Conservation (phyloP, 208 protist species). For the Trypanosoma avium region DNA sequence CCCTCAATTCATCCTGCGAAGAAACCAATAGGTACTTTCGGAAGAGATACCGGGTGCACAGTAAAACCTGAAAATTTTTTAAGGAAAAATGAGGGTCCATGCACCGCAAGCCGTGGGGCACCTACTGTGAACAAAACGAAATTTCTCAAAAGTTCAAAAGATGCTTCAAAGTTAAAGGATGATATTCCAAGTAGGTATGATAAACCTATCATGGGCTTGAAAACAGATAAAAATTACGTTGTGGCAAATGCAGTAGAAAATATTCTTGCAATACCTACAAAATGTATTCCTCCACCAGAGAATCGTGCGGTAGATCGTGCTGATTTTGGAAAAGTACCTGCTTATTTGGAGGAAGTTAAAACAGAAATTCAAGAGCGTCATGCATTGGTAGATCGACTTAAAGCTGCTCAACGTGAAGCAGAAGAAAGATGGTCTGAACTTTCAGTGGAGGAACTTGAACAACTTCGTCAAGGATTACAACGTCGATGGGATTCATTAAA, state of each 20-base stretch:
- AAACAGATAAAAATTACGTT: conserved; percentile 94
- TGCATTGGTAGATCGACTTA: conserved; percentile 44
- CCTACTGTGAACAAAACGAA: conserved; percentile 66
- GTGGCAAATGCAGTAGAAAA: conserved; percentile 94
- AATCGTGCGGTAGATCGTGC: conserved; percentile 59
- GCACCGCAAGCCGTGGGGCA: conserved; percentile 74
- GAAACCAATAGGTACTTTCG: conserved; percentile 82
- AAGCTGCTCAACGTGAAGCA: conserved; percentile 34
- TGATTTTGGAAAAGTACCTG: conserved; percentile 90
- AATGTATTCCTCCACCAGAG: conserved; percentile 43
- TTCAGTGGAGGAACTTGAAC: conserved; percentile 67
- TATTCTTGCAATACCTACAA: conserved; percentile 84
- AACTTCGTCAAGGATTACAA: conserved; percentile 86
- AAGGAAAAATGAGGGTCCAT: conserved; percentile 74
- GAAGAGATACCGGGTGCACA: conserved; percentile 56
- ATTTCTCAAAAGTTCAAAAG: conserved; percentile 72
- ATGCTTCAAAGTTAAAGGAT: conserved; percentile 55
- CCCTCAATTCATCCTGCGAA: conserved; percentile 77
- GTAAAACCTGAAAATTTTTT: conserved; percentile 72
- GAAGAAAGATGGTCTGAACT: conserved; percentile 83
- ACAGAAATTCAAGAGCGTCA: conserved; percentile 75
- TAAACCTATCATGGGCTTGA: conserved; percentile 91
- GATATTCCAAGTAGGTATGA: conserved; percentile 80
- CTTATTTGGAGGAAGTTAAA: conserved; percentile 92
- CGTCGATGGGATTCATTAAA: conserved; percentile 88